Percentiles rank a stretch among this genome's conserved stretches.
Evolutionary conservation across 2,329 filamentous ascomycete species (phyloP).

Genomic region (Aspergillus pseudoglaucus): DNA sequence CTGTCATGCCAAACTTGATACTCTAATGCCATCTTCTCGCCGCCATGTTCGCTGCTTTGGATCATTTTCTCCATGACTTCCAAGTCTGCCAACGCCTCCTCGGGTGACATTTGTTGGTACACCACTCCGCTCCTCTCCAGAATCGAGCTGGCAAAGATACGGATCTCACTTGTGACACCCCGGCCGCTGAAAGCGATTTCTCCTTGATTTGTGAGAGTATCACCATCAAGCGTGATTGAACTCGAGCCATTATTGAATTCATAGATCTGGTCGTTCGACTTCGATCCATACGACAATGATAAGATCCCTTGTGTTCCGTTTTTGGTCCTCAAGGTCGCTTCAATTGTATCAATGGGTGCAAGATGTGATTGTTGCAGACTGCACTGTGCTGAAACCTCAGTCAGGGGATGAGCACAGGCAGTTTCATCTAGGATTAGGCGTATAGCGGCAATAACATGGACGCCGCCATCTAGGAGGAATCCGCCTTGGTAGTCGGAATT

Average conservation of each 20-base stretch:
- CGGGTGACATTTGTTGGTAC: conserved; percentile 36
- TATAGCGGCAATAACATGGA: conserved; percentile 50
- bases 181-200: conserved; percentile 43
- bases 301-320: conserved; percentile 47
- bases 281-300: conserved; percentile 48
- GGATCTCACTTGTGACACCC: conserved; percentile 47
- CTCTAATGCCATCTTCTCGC: conserved; percentile 18
- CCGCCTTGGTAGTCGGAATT: conserved; percentile 52
- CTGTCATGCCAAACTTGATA: conserved; percentile 12
- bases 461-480: conserved; percentile 53
- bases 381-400: conserved; percentile 44
- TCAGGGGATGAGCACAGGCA: conserved; percentile 36
- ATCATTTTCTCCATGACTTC: conserved; percentile 39
- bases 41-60: conserved; percentile 25
- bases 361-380: conserved; percentile 46
- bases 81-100: conserved; percentile 50
- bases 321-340: conserved; percentile 44
- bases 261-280: conserved; percentile 43
- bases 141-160: conserved; percentile 47
- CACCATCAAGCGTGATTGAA: not conserved
- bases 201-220: conserved; percentile 10
- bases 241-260: conserved; percentile 32
- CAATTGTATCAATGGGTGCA: conserved; percentile 51
- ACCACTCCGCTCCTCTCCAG: conserved; percentile 35
- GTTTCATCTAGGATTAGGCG: conserved; percentile 38